Conservation (phyloP, 306 rosid species). For the Sophora flavescens region DNA sequence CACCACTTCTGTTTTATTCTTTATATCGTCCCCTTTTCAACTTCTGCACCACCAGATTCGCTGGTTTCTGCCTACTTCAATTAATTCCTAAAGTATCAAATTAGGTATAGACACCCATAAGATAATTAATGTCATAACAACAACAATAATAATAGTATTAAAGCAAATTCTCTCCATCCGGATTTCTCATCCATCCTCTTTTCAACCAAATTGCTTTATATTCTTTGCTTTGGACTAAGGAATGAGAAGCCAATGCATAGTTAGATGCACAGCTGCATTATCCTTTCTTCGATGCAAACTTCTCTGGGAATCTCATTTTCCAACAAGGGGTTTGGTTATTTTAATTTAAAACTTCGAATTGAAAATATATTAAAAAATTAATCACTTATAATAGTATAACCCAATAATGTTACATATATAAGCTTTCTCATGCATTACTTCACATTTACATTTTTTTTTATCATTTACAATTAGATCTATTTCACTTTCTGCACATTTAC, state of each 20-base stretch:
- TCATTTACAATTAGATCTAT: no score
- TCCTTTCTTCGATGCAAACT: neutral
- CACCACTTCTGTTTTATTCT: slow-evolving; percentile 68
- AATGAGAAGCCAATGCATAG: neutral
- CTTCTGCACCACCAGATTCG: slow-evolving; percentile 38
- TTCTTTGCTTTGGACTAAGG: neutral
- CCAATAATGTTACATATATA: neutral
- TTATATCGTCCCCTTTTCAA: slow-evolving; percentile 50
- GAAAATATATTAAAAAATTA: no score
- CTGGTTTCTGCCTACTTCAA: slow-evolving; percentile 36
- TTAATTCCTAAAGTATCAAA: slow-evolving; percentile 37
- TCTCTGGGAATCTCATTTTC: neutral
- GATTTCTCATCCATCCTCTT: no score
- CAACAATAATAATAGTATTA: neutral
- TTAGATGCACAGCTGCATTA: neutral
- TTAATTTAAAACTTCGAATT: no score
- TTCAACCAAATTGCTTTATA: neutral
- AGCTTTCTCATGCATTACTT: neutral
- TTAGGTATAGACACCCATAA: neutral
- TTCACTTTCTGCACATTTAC: neutral
- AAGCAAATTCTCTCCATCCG: no score
- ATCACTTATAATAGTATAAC: neutral
- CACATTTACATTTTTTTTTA: neutral
- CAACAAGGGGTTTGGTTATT: neutral
- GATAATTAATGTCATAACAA: neutral